Base-by-base conservation (phyloP, 139 green algal genomes). In the Closterium sp. region DNA sequence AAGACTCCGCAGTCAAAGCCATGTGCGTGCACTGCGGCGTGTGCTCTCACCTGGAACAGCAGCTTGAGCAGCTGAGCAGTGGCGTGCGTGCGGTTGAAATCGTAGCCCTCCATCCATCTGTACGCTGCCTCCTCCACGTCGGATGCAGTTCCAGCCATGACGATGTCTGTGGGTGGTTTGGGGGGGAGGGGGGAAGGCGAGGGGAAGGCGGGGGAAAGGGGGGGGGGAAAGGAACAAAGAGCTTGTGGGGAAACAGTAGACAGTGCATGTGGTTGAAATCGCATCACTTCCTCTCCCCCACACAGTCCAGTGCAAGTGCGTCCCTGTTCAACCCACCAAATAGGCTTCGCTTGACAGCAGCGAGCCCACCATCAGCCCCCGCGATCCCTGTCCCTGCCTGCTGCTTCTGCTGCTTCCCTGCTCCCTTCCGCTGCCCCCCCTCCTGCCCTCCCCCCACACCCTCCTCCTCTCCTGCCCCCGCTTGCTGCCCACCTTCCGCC, bases 21-120 rank as follows among this genome's bases (percentile, higher is more conserved):
- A n/a, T n/a, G n/a, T n/a, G n/a, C n/a, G n/a, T n/a, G n/a, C n/a
- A n/a, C n/a, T n/a, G n/a, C n/a, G n/a, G n/a, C n/a, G n/a, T n/a
- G n/a, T n/a, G n/a, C n/a, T n/a, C 34, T 90, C 16, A 90, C 87
- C 87, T 90, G 35, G 36, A 90, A 33, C 21, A 90, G 35, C 32
- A 90, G 32, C 25, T 35, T 90, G n/a, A 90, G 87, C 28, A 90
- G 87, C 87, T 90, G 30, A 9, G 87, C 87, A 2, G 32, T 84
- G n/a, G 38, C 38, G 19, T 84, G 33, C 4, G n/a, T 31, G 25
- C 33, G 33, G 34, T 90, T 90, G 33, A 31, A 31, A 16, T 88
- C 85, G 55, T 88, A 88, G 9, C 32, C 30, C 33, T n/a, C 30
- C 32, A 36, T 33, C 32, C 32, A 88, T 10, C 28, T 5, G 12